Conservation (phyloP, 176 grass and related monocot genomes). For the Carex parvula region DNA sequence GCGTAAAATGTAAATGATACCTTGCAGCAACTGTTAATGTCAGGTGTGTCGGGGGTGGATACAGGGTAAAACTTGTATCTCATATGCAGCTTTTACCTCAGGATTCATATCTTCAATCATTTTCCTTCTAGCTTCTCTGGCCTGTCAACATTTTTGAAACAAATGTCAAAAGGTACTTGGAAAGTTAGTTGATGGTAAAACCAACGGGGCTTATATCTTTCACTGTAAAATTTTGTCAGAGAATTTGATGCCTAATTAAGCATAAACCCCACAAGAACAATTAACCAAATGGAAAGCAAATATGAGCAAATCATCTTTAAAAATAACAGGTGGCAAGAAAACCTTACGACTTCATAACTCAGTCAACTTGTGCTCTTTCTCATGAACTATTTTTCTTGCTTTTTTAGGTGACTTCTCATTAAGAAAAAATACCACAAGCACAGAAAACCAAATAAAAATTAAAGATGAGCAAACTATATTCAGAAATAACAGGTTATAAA, state of each 20-base stretch:
- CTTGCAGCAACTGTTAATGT: constrained; percentile 69
- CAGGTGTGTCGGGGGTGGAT: constrained; percentile 56
- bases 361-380: too few species aligned
- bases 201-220: too few species aligned
- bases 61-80: constrained; percentile 95
- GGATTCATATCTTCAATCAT: constrained; percentile 77
- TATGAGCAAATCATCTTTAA: not conserved
- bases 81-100: constrained; percentile 50
- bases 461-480: not conserved
- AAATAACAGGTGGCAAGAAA: not conserved
- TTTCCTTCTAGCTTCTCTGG: constrained; percentile 76
- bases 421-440: not conserved
- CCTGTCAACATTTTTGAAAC: constrained; percentile 41
- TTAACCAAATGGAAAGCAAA: not conserved
- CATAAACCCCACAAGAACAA: not conserved
- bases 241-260: not conserved
- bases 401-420: not conserved
- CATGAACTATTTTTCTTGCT: not conserved
- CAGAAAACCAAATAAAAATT: not conserved
- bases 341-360: too few species aligned
- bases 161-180: not conserved
- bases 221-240: too few species aligned
- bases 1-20: constrained; percentile 19
- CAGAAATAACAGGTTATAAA: not conserved
- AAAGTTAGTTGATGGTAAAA: not conserved